These are phyloP conservation scores for Paralagenidium karlingii DNA, from an alignment of 352 stramenopile species.

Conservation along the genomic window DNA sequence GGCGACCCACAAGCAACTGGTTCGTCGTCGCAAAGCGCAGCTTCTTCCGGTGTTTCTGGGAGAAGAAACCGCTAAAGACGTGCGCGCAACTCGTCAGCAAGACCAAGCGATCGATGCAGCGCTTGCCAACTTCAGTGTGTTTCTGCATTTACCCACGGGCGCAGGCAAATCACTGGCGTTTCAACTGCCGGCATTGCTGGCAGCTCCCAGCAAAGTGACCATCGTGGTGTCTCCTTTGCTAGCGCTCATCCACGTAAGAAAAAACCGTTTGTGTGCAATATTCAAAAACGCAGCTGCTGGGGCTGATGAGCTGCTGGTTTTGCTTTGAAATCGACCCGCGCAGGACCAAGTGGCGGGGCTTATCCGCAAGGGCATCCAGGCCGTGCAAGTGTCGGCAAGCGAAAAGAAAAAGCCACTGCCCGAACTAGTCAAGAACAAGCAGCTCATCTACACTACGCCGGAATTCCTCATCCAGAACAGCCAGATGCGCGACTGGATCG, in stretches of 20 bases:
- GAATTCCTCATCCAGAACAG: slow-evolving; percentile 63
- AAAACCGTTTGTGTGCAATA: not conserved
- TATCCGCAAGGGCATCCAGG: slow-evolving; percentile 34
- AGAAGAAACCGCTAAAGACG: no score
- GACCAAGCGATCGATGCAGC: slow-evolving; percentile 23
- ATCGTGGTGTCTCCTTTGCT: slow-evolving; percentile 66
- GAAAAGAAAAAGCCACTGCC: slow-evolving; percentile 13
- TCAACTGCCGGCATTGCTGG: slow-evolving; percentile 46
- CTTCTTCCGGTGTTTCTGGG: no score
- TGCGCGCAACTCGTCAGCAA: slow-evolving; percentile 12
- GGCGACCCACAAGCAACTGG: no score
- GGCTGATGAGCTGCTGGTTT: not conserved
- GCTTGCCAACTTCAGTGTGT: slow-evolving; percentile 40
- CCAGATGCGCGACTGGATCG: slow-evolving; percentile 36
- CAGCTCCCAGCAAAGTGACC: slow-evolving; percentile 19
- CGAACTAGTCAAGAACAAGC: slow-evolving; percentile 22
- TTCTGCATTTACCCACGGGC: slow-evolving; percentile 62
- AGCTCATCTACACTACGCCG: slow-evolving; percentile 67
- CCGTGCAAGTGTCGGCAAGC: slow-evolving; percentile 26
- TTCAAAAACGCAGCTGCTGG: not conserved
- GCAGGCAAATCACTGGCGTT: slow-evolving; percentile 75
- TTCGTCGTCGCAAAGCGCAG: no score
- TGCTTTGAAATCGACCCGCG: not conserved
- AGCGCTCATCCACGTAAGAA: slow-evolving; percentile 57
- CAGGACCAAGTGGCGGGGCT: slow-evolving; percentile 67